phyloP scores from a whole-genome alignment of 495 filamentous ascomycete species.

The Evansstolkia leycettana region DNA sequence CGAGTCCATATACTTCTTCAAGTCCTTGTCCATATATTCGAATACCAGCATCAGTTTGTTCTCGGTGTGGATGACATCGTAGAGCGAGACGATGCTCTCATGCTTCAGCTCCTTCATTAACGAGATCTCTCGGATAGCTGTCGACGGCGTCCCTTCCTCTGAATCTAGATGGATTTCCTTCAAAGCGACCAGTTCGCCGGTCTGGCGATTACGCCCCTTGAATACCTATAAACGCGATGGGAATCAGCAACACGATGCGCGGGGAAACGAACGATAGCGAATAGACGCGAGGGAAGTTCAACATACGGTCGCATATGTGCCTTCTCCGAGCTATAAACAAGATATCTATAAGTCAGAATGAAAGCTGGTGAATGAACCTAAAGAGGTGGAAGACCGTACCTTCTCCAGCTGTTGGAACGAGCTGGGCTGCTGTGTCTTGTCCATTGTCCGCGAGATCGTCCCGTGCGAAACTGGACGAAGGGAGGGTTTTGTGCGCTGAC shows the following conservation, averaged over 20 bases:
- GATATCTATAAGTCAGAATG: slow-evolving; percentile 8
- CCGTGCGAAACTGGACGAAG: background rate
- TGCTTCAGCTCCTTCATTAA: slow-evolving; percentile 99
- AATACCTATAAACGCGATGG: slow-evolving; percentile 55
- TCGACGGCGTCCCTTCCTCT: slow-evolving; percentile 96
- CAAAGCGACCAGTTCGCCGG: slow-evolving; percentile 88
- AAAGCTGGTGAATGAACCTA: background rate
- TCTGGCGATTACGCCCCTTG: slow-evolving; percentile 94
- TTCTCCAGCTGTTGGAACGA: slow-evolving; percentile 99
- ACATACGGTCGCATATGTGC: slow-evolving; percentile 94
- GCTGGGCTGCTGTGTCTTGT: slow-evolving; percentile 79
- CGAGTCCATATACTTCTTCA: slow-evolving; percentile 99
- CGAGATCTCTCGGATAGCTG: slow-evolving; percentile 95
- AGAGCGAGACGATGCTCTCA: slow-evolving; percentile 90
- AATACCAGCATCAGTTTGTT: slow-evolving; percentile 99
- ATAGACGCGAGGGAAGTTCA: slow-evolving; percentile 3
- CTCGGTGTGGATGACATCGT: slow-evolving; percentile 98
- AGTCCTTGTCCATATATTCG: slow-evolving; percentile 94
- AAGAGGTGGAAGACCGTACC: slow-evolving; percentile 17
- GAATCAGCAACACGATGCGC: slow-evolving; percentile 8
- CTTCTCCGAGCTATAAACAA: slow-evolving; percentile 66
- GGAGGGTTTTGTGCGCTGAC: slow-evolving; percentile 8
- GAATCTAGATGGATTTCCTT: slow-evolving; percentile 99
- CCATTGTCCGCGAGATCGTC: slow-evolving; percentile 44
- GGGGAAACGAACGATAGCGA: background rate